Evolutionary conservation across 2,329 filamentous ascomycete species (phyloP), one percentile per base, ranked within the genome.

Genomic region (Fusarium sp.): DNA sequence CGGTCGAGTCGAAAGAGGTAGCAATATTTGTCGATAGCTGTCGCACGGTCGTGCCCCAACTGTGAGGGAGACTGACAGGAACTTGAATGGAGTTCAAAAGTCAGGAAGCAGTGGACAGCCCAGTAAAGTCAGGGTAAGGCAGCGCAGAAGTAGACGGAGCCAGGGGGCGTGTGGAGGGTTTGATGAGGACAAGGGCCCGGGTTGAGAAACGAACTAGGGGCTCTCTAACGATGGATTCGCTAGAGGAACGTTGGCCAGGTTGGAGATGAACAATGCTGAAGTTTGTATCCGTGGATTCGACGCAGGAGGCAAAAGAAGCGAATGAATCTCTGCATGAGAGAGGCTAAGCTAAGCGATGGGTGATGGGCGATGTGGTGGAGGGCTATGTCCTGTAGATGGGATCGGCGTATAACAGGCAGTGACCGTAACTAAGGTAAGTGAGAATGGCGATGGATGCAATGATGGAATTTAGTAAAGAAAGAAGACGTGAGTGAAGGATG

Each of bases 101-200:
- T 63, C 64, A 47, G 60, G 56, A 71, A 71, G 68, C 43, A 58
- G 46, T 66, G 64, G 48, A 53, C 59, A 55, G 33, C 59, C 56
- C 56, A 69, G 68, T 24, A 43, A 53, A 52, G 61, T 52, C 54
- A 63, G 58, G 60, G 35, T 47, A 63, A 47, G 56, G 63, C 59
- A 72, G 47, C 56, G 44, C 54, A 57, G 57, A 59, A 57, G 66
- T 53, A 54, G 63, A 63, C 68, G 57, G 62, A 70, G 44, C 69
- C 62, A 70, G 71, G 71, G 70, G 70, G 71, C 59, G 62, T 63
- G 70, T 73, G 68, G 72, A 74, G 60, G 70, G 69, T 73, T 74
- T 74, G 70, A 73, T 70, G 70, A 74, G 65, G 72, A 63, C 70
- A 72, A 73, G 70, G 70, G 59, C 59, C 68, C 55, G 57, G 66